These are phyloP conservation scores for Gonium pectorale DNA, from an alignment of 139 green algal genomes.

Conservation along the genomic window DNA sequence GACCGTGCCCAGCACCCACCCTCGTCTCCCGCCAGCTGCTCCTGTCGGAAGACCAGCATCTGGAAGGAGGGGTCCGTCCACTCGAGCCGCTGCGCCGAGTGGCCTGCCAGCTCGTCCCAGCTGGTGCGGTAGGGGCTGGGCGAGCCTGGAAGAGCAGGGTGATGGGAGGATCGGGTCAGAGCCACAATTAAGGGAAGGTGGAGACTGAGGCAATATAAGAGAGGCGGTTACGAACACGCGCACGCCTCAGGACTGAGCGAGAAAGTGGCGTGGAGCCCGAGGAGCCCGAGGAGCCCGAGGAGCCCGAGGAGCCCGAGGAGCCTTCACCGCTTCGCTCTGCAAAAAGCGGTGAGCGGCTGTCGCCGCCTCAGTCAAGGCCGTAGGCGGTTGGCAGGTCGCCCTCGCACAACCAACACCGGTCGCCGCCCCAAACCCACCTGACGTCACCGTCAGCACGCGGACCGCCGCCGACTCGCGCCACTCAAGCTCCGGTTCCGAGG, in stretches of 20 bases:
- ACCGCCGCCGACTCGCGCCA: slow-evolving; percentile 16
- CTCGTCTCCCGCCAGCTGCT: slow-evolving; percentile 11
- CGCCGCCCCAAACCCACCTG: background rate
- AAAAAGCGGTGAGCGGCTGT: background rate
- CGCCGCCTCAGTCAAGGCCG: background rate
- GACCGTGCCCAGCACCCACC: background rate
- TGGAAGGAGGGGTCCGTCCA: slow-evolving; percentile 65
- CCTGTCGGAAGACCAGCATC: slow-evolving; percentile 51
- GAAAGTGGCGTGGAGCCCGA: background rate
- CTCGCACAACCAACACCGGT: background rate
- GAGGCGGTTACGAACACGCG: too few relatives aligned
- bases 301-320: too few relatives aligned
- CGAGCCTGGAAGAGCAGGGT: background rate
- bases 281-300: too few relatives aligned
- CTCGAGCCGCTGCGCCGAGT: slow-evolving; percentile 65
- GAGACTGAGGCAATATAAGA: background rate
- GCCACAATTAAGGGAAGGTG: background rate
- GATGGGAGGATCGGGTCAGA: background rate
- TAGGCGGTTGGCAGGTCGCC: too few relatives aligned
- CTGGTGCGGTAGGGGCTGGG: slow-evolving; percentile 46
- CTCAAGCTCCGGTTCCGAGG: background rate
- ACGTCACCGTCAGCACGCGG: background rate
- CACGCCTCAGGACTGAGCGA: too few relatives aligned
- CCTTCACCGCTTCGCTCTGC: too few relatives aligned
- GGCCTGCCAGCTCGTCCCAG: slow-evolving; percentile 67